A percentile compares a stretch with the other conserved stretches of the same genome.
Conservation (phyloP, 352 stramenopile species). For the Phytophthora capsici region DNA sequence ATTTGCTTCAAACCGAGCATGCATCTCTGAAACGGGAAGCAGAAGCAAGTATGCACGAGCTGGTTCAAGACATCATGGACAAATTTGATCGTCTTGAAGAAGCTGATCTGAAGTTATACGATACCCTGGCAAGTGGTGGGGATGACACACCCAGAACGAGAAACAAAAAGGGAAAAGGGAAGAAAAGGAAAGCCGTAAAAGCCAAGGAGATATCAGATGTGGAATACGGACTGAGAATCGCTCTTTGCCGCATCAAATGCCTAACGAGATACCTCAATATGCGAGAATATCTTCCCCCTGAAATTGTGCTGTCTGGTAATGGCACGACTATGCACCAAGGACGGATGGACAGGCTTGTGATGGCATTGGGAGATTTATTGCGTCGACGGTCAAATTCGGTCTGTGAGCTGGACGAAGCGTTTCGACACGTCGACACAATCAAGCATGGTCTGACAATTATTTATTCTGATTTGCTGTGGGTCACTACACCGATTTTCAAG, state of each 20-base stretch:
- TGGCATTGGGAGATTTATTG: conserved; percentile 51
- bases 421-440: conserved; percentile 67
- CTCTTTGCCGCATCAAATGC: conserved; percentile 65
- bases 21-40: conserved; percentile 82
- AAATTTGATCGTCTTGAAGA: conserved; percentile 60
- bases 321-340: conserved; percentile 9
- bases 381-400: conserved; percentile 57
- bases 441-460: conserved; percentile 72
- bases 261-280: conserved; percentile 69
- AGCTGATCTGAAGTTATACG: conserved; percentile 56
- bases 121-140: conserved; percentile 14
- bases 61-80: conserved; percentile 73
- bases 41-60: conserved; percentile 75
- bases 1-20: conserved; percentile 77
- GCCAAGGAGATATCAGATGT: conserved; percentile 66
- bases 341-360: conserved; percentile 49
- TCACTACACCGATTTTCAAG: conserved; percentile 70
- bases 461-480: conserved; percentile 81
- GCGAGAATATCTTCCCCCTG: conserved; percentile 62
- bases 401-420: conserved; percentile 49
- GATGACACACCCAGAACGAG: conserved; percentile 27
- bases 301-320: conserved; percentile 18
- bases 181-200: conserved; percentile 41
- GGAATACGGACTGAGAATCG: conserved; percentile 71
- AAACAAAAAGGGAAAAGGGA: conserved; percentile 37